Evolutionary conservation across 116 monocot species (phyloP), one percentile per base, ranked within the genome.

Genomic region (Posidonia oceanica): DNA sequence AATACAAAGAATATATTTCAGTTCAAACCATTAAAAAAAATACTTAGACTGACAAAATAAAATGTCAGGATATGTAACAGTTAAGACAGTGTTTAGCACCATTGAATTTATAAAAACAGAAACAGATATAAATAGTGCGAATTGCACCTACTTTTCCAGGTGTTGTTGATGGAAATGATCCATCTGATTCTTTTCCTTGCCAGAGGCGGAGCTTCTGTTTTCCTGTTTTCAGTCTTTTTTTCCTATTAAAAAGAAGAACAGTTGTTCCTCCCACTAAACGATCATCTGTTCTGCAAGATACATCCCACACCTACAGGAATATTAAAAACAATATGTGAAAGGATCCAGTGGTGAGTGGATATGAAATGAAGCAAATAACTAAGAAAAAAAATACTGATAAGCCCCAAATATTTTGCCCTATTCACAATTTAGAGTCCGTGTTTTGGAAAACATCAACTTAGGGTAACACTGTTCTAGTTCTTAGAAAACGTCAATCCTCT

Each of bases 141-240:
- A 29, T 29, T 44, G 61, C 22, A 62, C 14, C 20, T 66, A 88
- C 91, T 85, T 96, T 96, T 84, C 96, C 96, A 67, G 96, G 95
- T 23, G 96, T 96, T 52, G 71, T 78, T 23, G 91, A 87, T 64
- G 96, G 96, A 75, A 81, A 80, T 36, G 74, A 83, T 68, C 96
- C 96, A 82, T 96, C 96, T 66, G 91, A 91, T 75, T 85, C 78
- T 85, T 87, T 87, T 63, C 79, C 54, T 22, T 54, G 83, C 86
- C 84, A 96, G 63, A 91, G 87, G 51, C 96, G 80, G 71, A 96
- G 91, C 75, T 96, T 91, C 64, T 87, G 86, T 72, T 82, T 88
- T 61, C 96, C 91, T 18, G 86, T 83, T 78, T 91, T 96, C 59
- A 96, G 85, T 66, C 86, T 86, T 39, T 79, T 85, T 85, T 96